Evolutionary conservation across 495 filamentous ascomycete species (phyloP).

Genomic region (Bathelium albidoporum): DNA sequence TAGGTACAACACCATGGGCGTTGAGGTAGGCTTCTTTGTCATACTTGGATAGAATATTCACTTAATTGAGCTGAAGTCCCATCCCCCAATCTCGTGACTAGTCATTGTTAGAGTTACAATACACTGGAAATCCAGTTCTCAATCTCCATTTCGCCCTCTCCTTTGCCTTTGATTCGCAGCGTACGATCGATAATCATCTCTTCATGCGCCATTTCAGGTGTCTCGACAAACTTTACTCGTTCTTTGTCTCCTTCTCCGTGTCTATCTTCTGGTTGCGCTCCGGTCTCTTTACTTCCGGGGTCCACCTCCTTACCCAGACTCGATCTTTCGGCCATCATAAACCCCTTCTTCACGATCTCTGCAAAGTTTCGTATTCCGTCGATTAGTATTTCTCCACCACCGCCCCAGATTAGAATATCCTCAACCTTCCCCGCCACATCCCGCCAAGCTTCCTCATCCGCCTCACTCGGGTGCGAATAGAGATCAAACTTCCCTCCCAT

Average conservation of each 20-base stretch:
- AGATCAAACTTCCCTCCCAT: conserved; percentile 33
- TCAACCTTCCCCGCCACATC: conserved; percentile 34
- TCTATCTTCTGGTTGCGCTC: too few species aligned
- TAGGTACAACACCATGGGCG: too few species aligned
- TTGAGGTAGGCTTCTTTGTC: too few species aligned
- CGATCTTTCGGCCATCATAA: neutral
- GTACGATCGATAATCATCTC: conserved; percentile 30
- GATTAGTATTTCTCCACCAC: conserved; percentile 48
- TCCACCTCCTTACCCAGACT: neutral
- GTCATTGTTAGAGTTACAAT: neutral
- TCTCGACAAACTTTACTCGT: conserved; percentile 20
- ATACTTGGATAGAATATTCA: neutral
- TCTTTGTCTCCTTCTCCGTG: conserved; percentile 7
- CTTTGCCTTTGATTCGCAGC: neutral
- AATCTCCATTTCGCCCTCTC: neutral
- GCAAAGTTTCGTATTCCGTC: conserved; percentile 45
- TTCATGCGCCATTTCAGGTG: conserved; percentile 31
- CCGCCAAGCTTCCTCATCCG: conserved; percentile 46
- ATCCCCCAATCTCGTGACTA: neutral
- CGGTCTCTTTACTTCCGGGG: neutral
- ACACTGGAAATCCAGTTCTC: conserved; percentile 2
- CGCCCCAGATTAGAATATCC: conserved; percentile 43
- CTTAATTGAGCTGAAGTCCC: too few species aligned
- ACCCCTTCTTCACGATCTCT: conserved; percentile 31
- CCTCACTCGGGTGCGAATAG: conserved; percentile 46